Percentiles rank a stretch among this genome's conserved stretches.
These are phyloP conservation scores for Cryptococcus wingfieldii DNA, from an alignment of 1,284 basidiomycete species.

Conservation along the genomic window DNA sequence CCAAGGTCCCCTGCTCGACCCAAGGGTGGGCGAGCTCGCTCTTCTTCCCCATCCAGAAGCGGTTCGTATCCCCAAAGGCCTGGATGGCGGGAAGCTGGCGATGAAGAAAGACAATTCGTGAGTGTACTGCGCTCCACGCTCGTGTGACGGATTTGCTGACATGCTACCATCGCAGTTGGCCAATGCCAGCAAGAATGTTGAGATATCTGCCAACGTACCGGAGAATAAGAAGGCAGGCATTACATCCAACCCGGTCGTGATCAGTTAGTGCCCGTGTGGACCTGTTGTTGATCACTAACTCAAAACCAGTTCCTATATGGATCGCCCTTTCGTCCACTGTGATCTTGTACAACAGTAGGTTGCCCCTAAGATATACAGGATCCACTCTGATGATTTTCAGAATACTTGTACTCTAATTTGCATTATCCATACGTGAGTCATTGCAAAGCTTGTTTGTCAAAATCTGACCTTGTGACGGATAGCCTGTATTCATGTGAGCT, in stretches of 20 bases:
- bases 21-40: too few relatives aligned
- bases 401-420: constrained; percentile 77
- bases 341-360: constrained; percentile 83
- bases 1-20: too few relatives aligned
- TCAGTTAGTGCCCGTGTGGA: constrained; percentile 20
- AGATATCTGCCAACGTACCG: constrained; percentile 24
- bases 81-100: too few relatives aligned
- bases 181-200: constrained; percentile 6
- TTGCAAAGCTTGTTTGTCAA: background rate
- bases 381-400: constrained; percentile 12
- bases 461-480: constrained; percentile 11
- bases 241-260: constrained; percentile 19
- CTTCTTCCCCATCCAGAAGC: too few relatives aligned
- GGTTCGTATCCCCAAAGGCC: too few relatives aligned
- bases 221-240: constrained; percentile 6
- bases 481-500: constrained; percentile 47
- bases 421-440: constrained; percentile 61
- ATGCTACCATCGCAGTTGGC: constrained; percentile 1
- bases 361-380: background rate
- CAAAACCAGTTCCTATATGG: constrained; percentile 51
- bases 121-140: too few relatives aligned
- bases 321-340: constrained; percentile 82
- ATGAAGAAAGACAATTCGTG: too few relatives aligned
- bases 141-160: background rate
- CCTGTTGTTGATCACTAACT: background rate